Conservation (phyloP, 148 eudicot species). For the Simmondsia chinensis region DNA sequence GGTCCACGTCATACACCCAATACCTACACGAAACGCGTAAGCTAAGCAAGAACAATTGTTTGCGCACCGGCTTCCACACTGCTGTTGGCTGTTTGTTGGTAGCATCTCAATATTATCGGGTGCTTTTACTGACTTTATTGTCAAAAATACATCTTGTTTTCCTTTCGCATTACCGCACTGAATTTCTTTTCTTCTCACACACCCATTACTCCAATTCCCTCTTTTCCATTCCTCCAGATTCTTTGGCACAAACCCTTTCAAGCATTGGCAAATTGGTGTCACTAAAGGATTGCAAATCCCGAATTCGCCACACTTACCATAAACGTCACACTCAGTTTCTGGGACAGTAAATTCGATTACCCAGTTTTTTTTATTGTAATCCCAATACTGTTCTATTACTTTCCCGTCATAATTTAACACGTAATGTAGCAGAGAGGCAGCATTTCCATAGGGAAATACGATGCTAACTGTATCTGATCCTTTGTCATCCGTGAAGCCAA, state of each 20-base stretch:
- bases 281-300: conserved; percentile 26
- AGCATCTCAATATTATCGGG: conserved; percentile 27
- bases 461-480: background rate
- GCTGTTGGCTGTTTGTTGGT: conserved; percentile 19
- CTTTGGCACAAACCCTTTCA: conserved; percentile 36
- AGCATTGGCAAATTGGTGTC: conserved; percentile 33
- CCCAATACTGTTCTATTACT: conserved; percentile 18
- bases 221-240: conserved; percentile 25
- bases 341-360: background rate
- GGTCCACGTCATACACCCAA: conserved; percentile 54
- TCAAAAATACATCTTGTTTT: conserved; percentile 28
- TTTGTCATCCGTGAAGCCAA: conserved; percentile 1
- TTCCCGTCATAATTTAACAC: conserved; percentile 12
- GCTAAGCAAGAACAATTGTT: conserved; percentile 51
- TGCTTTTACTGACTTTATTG: conserved; percentile 19
- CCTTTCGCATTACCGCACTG: conserved; percentile 23
- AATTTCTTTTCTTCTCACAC: conserved; percentile 23
- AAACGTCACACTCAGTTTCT: conserved; percentile 24
- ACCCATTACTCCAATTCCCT: conserved; percentile 36
- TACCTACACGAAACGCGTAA: conserved; percentile 25
- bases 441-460: conserved; percentile 5
- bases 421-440: conserved; percentile 9
- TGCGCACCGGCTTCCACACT: conserved; percentile 29
- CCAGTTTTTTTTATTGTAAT: conserved; percentile 23
- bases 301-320: conserved; percentile 37